Base-by-base conservation (phyloP, 78 protist genomes). In the Chrysochromulina parva region DNA sequence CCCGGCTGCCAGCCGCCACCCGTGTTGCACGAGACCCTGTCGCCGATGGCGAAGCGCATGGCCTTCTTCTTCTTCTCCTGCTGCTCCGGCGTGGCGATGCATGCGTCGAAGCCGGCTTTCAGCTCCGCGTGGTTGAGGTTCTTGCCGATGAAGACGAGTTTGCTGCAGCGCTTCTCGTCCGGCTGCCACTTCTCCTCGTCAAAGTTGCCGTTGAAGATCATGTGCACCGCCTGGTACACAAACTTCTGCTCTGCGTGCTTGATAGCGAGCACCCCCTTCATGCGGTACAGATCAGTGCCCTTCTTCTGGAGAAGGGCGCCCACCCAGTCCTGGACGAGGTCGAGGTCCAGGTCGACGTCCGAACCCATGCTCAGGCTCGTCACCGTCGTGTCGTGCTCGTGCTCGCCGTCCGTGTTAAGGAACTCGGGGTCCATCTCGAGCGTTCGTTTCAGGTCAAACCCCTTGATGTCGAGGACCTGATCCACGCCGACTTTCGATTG, bases 121-220 rank as follows among this genome's bases (percentile, higher is more conserved):
- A 62, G 69, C 69, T 11, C 69, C 14, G 5, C 24, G 69, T 62
- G 69, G 26, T 90, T 7, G 16, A 90, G 66, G 48, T 90, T 65
- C 89, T 90, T 90, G 57, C 93, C 93, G 47, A 90, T 90, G 89
- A 90, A 90, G 81, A 90, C 78, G 62, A 80, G 85, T 19, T 74
- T 78, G 88, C 38, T 52, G 87, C 52, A 67, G 47, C 60, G 82
- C 85, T 0, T 1, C 48, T 67, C 85, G 5, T 53, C 85, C 67
- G 57, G 24, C 38, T 0, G 50, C 60, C 91, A 89, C 67, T 6
- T 6, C 6, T 16, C 55, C 13, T 38, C 60, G n/a, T n/a, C n/a
- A 4, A 47, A 7, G 20, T 47, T 48, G 59, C 84, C 73, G 62
- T 58, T 0, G 47, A 90, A 48, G n/a, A 58, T 11, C 85, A 76